phyloP scores from a whole-genome alignment of 2,329 filamentous ascomycete species.

The Trichoderma polysporum region DNA sequence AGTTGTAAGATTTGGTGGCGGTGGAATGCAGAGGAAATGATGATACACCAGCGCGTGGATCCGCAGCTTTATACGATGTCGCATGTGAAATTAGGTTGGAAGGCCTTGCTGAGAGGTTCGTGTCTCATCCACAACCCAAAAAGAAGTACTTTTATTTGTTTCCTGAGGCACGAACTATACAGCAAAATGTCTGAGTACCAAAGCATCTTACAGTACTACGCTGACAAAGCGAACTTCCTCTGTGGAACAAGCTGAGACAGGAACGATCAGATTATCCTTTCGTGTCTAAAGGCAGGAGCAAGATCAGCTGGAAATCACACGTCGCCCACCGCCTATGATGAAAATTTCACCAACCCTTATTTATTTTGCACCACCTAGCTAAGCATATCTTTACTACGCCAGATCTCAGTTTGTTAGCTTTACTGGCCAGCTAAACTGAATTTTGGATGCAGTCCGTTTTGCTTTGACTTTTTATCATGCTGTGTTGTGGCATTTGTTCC shows the following conservation, averaged over 20 bases:
- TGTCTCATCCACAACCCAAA: background rate
- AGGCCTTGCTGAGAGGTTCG: background rate
- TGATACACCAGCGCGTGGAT: background rate
- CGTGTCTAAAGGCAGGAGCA: background rate
- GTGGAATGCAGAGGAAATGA: background rate
- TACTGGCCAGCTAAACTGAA: background rate
- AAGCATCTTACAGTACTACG: too few species aligned
- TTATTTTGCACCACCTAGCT: background rate
- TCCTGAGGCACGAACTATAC: background rate
- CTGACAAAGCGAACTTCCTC: too few species aligned
- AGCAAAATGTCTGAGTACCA: background rate
- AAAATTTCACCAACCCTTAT: background rate
- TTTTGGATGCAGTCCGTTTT: background rate
- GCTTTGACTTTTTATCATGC: background rate
- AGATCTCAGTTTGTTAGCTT: background rate
- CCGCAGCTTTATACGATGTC: background rate
- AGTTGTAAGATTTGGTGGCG: background rate
- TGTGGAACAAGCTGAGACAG: background rate
- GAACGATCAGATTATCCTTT: background rate
- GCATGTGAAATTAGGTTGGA: background rate
- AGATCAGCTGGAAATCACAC: background rate
- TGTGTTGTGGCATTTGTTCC: constrained; percentile 3
- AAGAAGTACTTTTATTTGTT: background rate
- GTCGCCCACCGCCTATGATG: background rate
- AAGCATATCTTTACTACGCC: background rate